These are phyloP conservation scores for Lodderomyces pseudojiufengensis DNA, from an alignment of 1,139 yeast genomes.

Conservation along the genomic window DNA sequence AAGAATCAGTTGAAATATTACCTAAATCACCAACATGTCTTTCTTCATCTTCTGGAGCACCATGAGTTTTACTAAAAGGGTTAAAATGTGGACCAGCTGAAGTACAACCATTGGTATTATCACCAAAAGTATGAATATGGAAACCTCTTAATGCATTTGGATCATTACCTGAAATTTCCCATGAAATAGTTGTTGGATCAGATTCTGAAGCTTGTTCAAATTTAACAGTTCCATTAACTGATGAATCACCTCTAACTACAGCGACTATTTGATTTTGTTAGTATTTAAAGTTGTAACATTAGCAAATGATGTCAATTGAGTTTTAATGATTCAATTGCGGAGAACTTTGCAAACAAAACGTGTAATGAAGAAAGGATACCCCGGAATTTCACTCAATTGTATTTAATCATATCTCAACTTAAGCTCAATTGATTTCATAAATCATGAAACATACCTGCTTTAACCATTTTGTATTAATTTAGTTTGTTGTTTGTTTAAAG, in stretches of 20 bases:
- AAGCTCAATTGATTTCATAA: constrained; percentile 1
- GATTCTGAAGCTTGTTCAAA: constrained; percentile 79
- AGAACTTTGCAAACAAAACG: too few species aligned
- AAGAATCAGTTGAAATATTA: constrained; percentile 80
- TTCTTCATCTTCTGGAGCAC: constrained; percentile 84
- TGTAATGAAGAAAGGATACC: not conserved
- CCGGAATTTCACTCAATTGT: too few species aligned
- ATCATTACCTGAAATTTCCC: constrained; percentile 85
- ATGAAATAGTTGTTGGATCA: constrained; percentile 79
- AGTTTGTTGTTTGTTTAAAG: too few species aligned
- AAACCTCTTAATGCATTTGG: constrained; percentile 90
- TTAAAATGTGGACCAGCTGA: constrained; percentile 99
- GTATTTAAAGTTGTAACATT: not conserved
- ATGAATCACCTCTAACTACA: constrained; percentile 91
- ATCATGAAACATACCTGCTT: constrained; percentile 5
- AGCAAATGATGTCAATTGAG: not conserved
- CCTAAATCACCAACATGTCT: constrained; percentile 99
- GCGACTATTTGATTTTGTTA: constrained; percentile 56
- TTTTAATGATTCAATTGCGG: constrained; percentile 1
- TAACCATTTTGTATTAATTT: constrained; percentile 7
- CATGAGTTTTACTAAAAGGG: constrained; percentile 88
- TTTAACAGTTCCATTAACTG: constrained; percentile 78
- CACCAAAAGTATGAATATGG: constrained; percentile 98
- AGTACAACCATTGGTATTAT: constrained; percentile 97
- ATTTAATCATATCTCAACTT: too few species aligned